Evolutionary conservation across 768 basidiomycete genomes (phyloP).

Genomic region (Pholiota conissans): DNA sequence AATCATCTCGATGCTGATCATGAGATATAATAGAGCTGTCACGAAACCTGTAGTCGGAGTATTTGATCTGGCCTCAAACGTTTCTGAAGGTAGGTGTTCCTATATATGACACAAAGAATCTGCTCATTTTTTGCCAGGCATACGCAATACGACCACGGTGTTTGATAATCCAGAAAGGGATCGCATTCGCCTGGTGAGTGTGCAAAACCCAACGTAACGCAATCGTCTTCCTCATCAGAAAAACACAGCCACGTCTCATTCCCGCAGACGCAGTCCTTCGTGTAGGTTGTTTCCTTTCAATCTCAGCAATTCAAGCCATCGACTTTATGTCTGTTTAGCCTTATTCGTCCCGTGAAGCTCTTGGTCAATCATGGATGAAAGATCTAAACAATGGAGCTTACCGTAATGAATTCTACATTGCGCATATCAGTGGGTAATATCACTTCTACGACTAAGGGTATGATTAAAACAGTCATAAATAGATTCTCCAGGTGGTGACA

Average conservation of each 20-base stretch:
- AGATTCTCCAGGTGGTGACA: slow-evolving; percentile 82
- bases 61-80: slow-evolving; percentile 93
- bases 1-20: background rate
- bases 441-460: background rate
- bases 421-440: slow-evolving; percentile 74
- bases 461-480: background rate
- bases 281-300: slow-evolving; percentile 44
- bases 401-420: slow-evolving; percentile 83
- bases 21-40: slow-evolving; percentile 56
- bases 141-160: slow-evolving; percentile 97
- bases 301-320: background rate
- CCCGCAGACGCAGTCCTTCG: slow-evolving; percentile 85
- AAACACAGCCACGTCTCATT: slow-evolving; percentile 73
- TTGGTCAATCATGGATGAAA: slow-evolving; percentile 97
- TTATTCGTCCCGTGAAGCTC: slow-evolving; percentile 85
- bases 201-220: too few species aligned
- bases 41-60: slow-evolving; percentile 98
- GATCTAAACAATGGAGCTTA: slow-evolving; percentile 90
- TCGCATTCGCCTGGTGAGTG: slow-evolving; percentile 73
- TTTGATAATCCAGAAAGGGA: slow-evolving; percentile 92
- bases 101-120: background rate
- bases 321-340: slow-evolving; percentile 47
- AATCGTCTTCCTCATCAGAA: slow-evolving; percentile 5
- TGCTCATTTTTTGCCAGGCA: slow-evolving; percentile 49
- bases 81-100: slow-evolving; percentile 76